Percentiles rank a stretch among this genome's conserved stretches.
Evolutionary conservation across 805 yeast genomes (phyloP).

Genomic region (Middelhovenomyces tepae): DNA sequence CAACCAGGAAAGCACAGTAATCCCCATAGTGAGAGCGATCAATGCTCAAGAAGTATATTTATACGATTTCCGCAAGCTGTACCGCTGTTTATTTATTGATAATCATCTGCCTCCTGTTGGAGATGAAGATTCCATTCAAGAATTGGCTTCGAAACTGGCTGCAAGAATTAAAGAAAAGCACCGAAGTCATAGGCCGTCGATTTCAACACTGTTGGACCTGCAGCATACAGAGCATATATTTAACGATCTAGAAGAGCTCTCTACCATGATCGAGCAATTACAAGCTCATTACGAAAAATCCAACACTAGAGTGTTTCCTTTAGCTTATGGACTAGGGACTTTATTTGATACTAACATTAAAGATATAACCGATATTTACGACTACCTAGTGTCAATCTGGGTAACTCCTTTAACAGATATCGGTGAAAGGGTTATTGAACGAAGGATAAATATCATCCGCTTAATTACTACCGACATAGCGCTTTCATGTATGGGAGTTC

Average conservation of each 20-base stretch:
- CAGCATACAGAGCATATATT: slow-evolving; percentile 3
- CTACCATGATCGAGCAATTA: slow-evolving; percentile 9
- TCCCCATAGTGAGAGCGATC: too few relatives aligned
- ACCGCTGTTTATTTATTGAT: slow-evolving; percentile 7
- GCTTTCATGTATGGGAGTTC: slow-evolving; percentile 11
- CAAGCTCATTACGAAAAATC: slow-evolving; percentile 7
- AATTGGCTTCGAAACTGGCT: slow-evolving; percentile 3
- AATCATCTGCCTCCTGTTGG: slow-evolving; percentile 1
- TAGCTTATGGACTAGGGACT: slow-evolving; percentile 7
- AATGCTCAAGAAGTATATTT: slow-evolving; percentile 3
- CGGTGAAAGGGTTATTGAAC: slow-evolving; percentile 16
- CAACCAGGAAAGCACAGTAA: slow-evolving; percentile 2
- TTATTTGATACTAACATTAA: slow-evolving; percentile 8
- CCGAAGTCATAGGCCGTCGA: too few relatives aligned
- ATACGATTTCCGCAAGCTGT: slow-evolving; percentile 8
- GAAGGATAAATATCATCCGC: slow-evolving; percentile 13
- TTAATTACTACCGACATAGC: slow-evolving; percentile 14
- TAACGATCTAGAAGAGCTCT: slow-evolving; percentile 7
- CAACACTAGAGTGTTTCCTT: slow-evolving; percentile 4
- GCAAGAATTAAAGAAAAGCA: slow-evolving; percentile 3
- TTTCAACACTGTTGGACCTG: too few relatives aligned
- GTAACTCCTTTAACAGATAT: slow-evolving; percentile 19
- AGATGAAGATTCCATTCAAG: slow-evolving; percentile 3
- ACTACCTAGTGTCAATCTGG: slow-evolving; percentile 17
- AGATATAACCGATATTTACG: slow-evolving; percentile 9